Evolutionary conservation across 1,139 yeast genomes (phyloP), one percentile per base, ranked within the genome.

Genomic region (Saccharomyces hybrid): DNA sequence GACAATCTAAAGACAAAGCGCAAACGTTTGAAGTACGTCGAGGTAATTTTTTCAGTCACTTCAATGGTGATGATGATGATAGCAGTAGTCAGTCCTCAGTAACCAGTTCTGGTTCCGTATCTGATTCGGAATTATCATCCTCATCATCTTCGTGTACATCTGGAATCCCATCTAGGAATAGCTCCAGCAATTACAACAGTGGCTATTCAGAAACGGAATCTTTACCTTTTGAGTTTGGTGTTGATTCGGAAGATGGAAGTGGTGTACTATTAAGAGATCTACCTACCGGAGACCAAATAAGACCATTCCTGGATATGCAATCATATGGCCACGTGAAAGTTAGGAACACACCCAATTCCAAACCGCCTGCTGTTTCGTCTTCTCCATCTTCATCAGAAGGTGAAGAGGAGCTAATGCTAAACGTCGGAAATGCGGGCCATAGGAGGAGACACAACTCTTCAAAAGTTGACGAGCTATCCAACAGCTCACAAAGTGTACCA

Each of bases 171-270:
- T 49, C 60, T 55, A 42, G 55, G 47, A 31, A 53, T 4, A 28
- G 52, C 5, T 62, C 68, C 46, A 38, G 19, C n/a, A 38, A 34
- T 21, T 34, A 7, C 6, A 34, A 16, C 5, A 38, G 19, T 38
- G 44, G 24, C 21, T 16, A 16, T 19, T 38, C 44, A 9, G 63
- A 61, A 46, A 53, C 66, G 3, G 70, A 64, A 34, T 67, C 70
- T 1, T 49, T 65, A n/a, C 70, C 69, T 1, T 65, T 61, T 56
- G 60, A 62, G 27, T 60, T 60, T 50, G 67, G 62, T 7, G 57
- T 64, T 7, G 68, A 67, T 28, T 63, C 69, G 3, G 63, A 59
- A 27, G 61, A 61, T 6, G 29, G 48, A 48, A 64, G 67, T 51
- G 58, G 57, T 5, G 51, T 65, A 9, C 65, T 69, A 4, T 52